A percentile compares a stretch with the other conserved stretches of the same genome.
phyloP scores from a whole-genome alignment of 139 green algal genomes.

The Micractinium conductrix region DNA sequence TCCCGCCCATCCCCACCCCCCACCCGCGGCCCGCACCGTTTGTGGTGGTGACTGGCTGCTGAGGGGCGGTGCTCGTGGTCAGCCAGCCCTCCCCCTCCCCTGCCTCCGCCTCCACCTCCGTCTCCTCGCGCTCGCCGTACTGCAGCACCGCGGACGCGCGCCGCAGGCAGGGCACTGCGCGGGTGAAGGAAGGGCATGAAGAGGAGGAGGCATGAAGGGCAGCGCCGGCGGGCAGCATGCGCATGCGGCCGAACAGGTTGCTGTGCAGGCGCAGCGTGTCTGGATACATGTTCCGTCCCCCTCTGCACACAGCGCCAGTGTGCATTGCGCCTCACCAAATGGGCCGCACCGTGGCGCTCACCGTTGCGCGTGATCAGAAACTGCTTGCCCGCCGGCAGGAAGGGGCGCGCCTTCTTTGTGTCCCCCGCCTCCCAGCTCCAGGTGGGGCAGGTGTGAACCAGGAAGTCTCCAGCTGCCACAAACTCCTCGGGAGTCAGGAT shows the following conservation, averaged over 20 bases:
- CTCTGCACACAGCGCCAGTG: not conserved
- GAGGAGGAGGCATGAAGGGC: too few species aligned
- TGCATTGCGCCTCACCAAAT: not conserved
- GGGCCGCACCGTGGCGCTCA: constrained; percentile 46
- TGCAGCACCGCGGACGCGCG: constrained; percentile 72
- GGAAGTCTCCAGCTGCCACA: constrained; percentile 80
- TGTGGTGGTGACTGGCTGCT: constrained; percentile 7
- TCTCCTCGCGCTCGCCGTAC: constrained; percentile 43
- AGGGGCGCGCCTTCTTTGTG: constrained; percentile 61
- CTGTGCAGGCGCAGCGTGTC: too few species aligned
- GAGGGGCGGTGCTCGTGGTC: constrained; percentile 48
- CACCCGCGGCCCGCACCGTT: too few species aligned
- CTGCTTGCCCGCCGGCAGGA: constrained; percentile 86
- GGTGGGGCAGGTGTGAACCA: constrained; percentile 84
- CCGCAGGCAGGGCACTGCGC: constrained; percentile 83
- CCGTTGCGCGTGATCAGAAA: constrained; percentile 88
- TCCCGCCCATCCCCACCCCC: too few species aligned
- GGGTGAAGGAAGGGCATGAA: too few species aligned
- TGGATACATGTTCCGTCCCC: too few species aligned
- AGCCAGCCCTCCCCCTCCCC: constrained; percentile 72
- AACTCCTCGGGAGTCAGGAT: constrained; percentile 92
- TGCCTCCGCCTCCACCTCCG: constrained; percentile 58
- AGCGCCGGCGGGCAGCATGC: too few species aligned
- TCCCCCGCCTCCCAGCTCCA: constrained; percentile 88
- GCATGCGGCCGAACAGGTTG: too few species aligned